These are phyloP conservation scores for Agaricales sp. DNA, from an alignment of 1,284 basidiomycete genomes.

Conservation along the genomic window DNA sequence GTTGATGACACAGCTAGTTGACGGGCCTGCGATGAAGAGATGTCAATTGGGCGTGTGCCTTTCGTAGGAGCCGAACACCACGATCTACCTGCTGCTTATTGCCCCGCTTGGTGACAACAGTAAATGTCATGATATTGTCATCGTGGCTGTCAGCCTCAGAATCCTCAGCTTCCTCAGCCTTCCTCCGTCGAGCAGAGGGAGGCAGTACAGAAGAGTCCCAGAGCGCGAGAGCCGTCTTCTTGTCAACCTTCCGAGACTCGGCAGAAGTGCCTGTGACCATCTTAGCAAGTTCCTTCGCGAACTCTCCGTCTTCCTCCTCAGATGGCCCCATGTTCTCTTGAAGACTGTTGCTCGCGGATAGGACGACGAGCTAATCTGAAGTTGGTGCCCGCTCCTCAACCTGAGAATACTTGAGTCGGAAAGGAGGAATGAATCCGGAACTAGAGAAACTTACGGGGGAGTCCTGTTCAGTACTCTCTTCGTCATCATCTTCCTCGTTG, in stretches of 20 bases:
- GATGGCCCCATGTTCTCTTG: conserved; percentile 68
- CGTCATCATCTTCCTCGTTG: conserved; percentile 31
- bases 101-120: conserved; percentile 87
- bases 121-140: conserved; percentile 78
- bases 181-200: conserved; percentile 45
- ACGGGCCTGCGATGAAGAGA: conserved; percentile 44
- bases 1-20: conserved; percentile 81
- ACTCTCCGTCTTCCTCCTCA: conserved; percentile 87
- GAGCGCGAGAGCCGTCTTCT: conserved; percentile 71
- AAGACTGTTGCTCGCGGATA: conserved; percentile 36
- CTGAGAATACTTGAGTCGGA: conserved; percentile 22
- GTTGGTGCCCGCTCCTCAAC: conserved; percentile 59
- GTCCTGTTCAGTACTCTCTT: conserved; percentile 25
- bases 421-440: conserved; percentile 9
- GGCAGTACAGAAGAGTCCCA: conserved; percentile 82
- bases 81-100: conserved; percentile 78
- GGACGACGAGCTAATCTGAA: conserved; percentile 66
- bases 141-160: conserved; percentile 26
- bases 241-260: conserved; percentile 76
- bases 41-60: no score
- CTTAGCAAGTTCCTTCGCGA: conserved; percentile 92
- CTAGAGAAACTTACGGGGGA: conserved; percentile 35
- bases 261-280: conserved; percentile 84
- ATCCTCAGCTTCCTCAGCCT: conserved; percentile 44
- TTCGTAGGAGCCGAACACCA: conserved; percentile 3